Evolutionary conservation across 371 early-diverging fungal species (phyloP).

Genomic region (Encephalitozoon romaleae): DNA sequence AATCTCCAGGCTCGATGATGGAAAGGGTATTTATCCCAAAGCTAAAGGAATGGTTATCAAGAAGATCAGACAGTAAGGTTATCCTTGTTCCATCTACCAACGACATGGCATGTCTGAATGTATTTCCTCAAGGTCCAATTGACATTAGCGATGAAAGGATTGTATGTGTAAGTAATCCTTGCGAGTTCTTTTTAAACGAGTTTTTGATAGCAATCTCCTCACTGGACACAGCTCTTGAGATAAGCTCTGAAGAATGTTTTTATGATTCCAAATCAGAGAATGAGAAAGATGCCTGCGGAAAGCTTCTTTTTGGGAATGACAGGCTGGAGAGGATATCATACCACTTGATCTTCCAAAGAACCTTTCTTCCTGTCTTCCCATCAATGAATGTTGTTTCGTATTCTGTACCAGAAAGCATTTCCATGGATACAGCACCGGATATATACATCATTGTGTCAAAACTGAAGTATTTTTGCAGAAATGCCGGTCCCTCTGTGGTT

Average conservation of each 20-base stretch:
- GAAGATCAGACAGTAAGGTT: background rate
- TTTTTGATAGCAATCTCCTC: slow-evolving; percentile 29
- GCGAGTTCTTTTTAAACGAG: slow-evolving; percentile 29
- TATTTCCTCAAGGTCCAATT: slow-evolving; percentile 36
- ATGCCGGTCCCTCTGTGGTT: slow-evolving; percentile 26
- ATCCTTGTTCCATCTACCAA: slow-evolving; percentile 43
- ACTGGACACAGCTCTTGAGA: slow-evolving; percentile 22
- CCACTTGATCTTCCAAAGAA: slow-evolving; percentile 48
- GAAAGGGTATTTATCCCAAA: background rate
- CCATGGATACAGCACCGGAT: slow-evolving; percentile 41
- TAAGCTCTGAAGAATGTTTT: slow-evolving; percentile 28
- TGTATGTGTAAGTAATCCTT: slow-evolving; percentile 37
- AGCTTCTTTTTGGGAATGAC: slow-evolving; percentile 32
- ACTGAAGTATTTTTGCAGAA: slow-evolving; percentile 29
- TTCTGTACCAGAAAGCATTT: background rate
- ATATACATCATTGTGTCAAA: slow-evolving; percentile 38
- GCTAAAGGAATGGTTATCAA: background rate
- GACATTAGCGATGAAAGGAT: background rate
- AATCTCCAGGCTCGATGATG: slow-evolving; percentile 11
- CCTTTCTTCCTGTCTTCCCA: slow-evolving; percentile 45
- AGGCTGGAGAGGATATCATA: slow-evolving; percentile 18
- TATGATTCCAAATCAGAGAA: background rate
- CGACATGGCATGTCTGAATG: slow-evolving; percentile 4
- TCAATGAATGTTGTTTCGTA: slow-evolving; percentile 15
- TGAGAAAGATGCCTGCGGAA: background rate